Evolutionary conservation across 208 protist species (phyloP).

Genomic region (Trypanosoma brucei): DNA sequence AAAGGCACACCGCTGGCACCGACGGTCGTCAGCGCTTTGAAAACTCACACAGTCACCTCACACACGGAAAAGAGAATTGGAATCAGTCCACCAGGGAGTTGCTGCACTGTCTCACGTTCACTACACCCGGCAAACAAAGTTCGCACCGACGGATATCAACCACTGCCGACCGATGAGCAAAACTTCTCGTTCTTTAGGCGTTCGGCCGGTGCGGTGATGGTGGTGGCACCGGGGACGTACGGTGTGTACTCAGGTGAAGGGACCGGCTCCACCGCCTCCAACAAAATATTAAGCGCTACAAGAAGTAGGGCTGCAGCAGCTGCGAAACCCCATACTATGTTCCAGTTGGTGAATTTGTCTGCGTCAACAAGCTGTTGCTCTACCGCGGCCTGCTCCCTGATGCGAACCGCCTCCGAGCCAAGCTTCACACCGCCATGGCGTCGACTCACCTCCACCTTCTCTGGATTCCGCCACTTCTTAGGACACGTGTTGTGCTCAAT

Average conservation of each 20-base stretch:
- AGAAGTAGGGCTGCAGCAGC: slow-evolving; percentile 39
- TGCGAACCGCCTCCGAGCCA: slow-evolving; percentile 37
- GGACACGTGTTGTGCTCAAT: slow-evolving; percentile 68
- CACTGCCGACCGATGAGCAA: too few species aligned
- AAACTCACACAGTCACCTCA: too few species aligned
- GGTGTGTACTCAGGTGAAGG: slow-evolving; percentile 68
- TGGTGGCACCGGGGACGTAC: slow-evolving; percentile 12
- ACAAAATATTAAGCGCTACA: slow-evolving; percentile 40
- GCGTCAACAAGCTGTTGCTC: slow-evolving; percentile 48
- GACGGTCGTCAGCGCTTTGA: too few species aligned
- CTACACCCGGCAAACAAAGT: too few species aligned
- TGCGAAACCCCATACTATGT: slow-evolving; percentile 32
- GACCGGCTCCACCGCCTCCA: slow-evolving; percentile 55
- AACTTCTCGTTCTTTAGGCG: too few species aligned
- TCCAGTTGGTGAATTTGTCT: slow-evolving; percentile 68
- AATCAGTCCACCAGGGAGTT: too few species aligned
- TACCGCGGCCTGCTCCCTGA: slow-evolving; percentile 30
- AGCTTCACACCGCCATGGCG: slow-evolving; percentile 61
- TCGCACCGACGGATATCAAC: too few species aligned
- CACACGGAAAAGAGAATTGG: too few species aligned
- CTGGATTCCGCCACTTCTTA: slow-evolving; percentile 58
- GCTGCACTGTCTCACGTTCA: too few species aligned
- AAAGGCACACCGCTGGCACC: too few species aligned
- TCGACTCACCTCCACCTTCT: slow-evolving; percentile 56
- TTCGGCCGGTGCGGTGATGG: too few species aligned